Evolutionary conservation across 2,329 filamentous ascomycete genomes (phyloP).

Genomic region (Paramyrothecium roridum): DNA sequence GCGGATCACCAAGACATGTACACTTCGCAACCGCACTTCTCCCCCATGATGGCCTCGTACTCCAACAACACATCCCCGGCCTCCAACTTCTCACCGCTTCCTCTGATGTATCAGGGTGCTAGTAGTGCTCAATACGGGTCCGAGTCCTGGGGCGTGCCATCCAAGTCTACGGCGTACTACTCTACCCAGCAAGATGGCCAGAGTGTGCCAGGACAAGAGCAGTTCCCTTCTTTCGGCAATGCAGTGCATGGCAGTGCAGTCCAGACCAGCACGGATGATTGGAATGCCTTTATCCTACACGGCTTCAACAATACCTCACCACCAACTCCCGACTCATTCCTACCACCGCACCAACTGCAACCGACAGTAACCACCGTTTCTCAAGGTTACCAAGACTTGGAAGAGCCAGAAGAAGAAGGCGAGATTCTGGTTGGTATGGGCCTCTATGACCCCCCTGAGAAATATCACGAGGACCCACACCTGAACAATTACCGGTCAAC

Average conservation of each 20-base stretch:
- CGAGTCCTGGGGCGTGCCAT: constrained; percentile 32
- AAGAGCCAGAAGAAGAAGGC: constrained; percentile 55
- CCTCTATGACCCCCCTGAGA: constrained; percentile 71
- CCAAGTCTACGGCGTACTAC: constrained; percentile 25
- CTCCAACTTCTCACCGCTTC: constrained; percentile 51
- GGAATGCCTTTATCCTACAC: constrained; percentile 43
- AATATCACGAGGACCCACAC: constrained; percentile 44
- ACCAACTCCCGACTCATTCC: constrained; percentile 57
- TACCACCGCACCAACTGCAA: constrained; percentile 47
- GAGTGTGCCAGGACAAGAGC: constrained; percentile 24
- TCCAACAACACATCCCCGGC: constrained; percentile 57
- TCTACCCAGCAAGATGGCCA: constrained; percentile 14
- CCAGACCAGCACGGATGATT: constrained; percentile 25
- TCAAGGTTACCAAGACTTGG: constrained; percentile 45
- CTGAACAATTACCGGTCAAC: constrained; percentile 54
- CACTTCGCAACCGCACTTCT: constrained; percentile 38
- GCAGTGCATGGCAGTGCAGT: constrained; percentile 6
- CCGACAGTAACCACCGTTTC: constrained; percentile 46
- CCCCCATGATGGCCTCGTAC: constrained; percentile 51
- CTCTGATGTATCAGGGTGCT: constrained; percentile 40
- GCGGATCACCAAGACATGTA: constrained; percentile 40
- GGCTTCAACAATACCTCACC: constrained; percentile 49
- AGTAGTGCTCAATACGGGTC: constrained; percentile 36
- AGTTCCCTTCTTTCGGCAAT: constrained; percentile 23
- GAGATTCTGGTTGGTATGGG: constrained; percentile 81